Conservation (phyloP, 306 rosid species). For the Biancaea sappan region DNA sequence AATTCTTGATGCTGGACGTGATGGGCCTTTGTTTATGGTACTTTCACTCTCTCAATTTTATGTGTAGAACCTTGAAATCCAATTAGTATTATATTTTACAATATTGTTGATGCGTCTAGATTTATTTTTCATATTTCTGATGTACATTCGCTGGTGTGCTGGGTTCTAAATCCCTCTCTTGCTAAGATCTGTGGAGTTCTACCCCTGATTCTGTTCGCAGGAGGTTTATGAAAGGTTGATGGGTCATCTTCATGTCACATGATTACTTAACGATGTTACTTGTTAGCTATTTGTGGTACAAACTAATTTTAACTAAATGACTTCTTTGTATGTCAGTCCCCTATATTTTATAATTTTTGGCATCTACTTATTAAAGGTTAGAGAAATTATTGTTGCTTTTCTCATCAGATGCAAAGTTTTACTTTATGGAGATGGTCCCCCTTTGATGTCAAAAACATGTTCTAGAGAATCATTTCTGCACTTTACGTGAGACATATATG, state of each 20-base stretch:
- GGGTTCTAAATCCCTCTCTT: slow-evolving; percentile 20
- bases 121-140: slow-evolving; percentile 26
- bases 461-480: neutral
- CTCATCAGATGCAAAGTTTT: neutral
- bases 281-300: neutral
- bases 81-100: neutral
- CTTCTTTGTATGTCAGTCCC: neutral
- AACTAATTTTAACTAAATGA: slow-evolving; percentile 14
- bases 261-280: neutral
- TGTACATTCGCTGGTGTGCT: slow-evolving; percentile 4
- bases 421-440: slow-evolving; percentile 2
- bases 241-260: neutral
- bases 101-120: neutral
- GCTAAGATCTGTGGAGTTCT: slow-evolving; percentile 4
- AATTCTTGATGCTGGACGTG: slow-evolving; percentile 79
- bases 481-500: slow-evolving; percentile 9
- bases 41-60: slow-evolving; percentile 25
- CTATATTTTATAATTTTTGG: neutral
- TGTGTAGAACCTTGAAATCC: slow-evolving; percentile 14
- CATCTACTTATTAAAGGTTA: neutral
- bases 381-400: neutral
- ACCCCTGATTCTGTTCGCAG: slow-evolving; percentile 8
- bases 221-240: slow-evolving; percentile 23
- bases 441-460: neutral
- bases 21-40: slow-evolving; percentile 94